A percentile compares a stretch with the other conserved stretches of the same genome.
Evolutionary conservation across 257 asterid genomes (phyloP).

Genomic region (Mitragyna speciosa): DNA sequence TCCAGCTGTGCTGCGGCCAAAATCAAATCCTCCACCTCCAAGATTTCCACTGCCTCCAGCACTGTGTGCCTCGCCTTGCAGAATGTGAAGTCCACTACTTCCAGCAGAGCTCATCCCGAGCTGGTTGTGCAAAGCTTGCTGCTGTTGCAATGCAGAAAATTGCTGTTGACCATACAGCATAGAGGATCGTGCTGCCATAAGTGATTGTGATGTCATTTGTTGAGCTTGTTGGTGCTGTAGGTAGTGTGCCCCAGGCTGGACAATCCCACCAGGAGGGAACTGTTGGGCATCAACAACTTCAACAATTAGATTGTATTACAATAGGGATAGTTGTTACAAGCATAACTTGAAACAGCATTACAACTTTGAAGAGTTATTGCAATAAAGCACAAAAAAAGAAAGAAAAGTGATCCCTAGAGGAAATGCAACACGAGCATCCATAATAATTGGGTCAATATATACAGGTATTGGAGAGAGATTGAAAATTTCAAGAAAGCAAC

Average conservation of each 20-base stretch:
- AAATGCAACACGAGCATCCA: background rate
- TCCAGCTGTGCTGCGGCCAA: constrained; percentile 32
- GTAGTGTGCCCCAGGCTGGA: constrained; percentile 70
- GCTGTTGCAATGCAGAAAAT: constrained; percentile 68
- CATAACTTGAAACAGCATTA: background rate
- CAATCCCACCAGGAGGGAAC: constrained; percentile 57
- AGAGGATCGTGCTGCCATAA: constrained; percentile 80
- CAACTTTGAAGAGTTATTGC: background rate
- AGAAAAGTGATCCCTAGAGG: background rate
- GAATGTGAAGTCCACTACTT: constrained; percentile 58
- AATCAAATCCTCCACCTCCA: constrained; percentile 53
- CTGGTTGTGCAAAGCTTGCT: constrained; percentile 65
- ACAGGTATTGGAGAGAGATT: background rate
- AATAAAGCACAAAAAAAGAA: background rate
- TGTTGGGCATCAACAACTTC: constrained; percentile 21
- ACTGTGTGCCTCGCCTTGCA: constrained; percentile 68
- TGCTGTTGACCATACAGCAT: constrained; percentile 80
- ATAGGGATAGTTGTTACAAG: background rate
- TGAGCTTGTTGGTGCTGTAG: constrained; percentile 78
- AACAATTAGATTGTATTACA: no score
- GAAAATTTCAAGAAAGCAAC: background rate
- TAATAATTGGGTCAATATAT: background rate
- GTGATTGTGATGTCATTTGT: constrained; percentile 69
- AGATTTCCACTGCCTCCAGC: constrained; percentile 32
- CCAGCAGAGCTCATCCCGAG: constrained; percentile 70